A percentile compares a stretch with the other conserved stretches of the same genome.
phyloP scores from a whole-genome alignment of 805 yeast genomes.

The Wickerhamomyces silvicola region DNA sequence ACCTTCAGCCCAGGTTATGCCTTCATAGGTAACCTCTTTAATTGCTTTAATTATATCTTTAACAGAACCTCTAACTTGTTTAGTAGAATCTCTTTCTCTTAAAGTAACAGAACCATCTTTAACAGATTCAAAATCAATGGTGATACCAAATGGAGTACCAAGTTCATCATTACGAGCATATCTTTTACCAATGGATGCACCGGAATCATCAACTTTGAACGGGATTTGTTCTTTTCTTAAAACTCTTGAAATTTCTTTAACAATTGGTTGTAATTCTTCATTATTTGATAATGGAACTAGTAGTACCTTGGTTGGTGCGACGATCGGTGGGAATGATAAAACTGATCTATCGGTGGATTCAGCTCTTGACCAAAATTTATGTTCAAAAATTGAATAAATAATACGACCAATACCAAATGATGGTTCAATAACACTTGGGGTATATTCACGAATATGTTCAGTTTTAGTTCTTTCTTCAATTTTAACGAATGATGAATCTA shows the following conservation, averaged over 20 bases:
- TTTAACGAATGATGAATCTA: constrained; percentile 64
- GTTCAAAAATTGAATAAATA: constrained; percentile 88
- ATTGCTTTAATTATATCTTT: constrained; percentile 70
- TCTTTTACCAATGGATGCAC: constrained; percentile 96
- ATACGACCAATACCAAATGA: constrained; percentile 99
- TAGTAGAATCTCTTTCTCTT: constrained; percentile 96
- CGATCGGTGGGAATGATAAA: constrained; percentile 86
- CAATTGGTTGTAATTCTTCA: constrained; percentile 69
- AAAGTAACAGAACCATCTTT: constrained; percentile 85
- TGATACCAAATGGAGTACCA: constrained; percentile 98
- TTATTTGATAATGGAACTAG: constrained; percentile 90
- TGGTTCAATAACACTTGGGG: constrained; percentile 97
- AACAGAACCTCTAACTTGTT: constrained; percentile 89
- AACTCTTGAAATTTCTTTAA: constrained; percentile 58
- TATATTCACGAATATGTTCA: constrained; percentile 90
- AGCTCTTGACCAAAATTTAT: constrained; percentile 90
- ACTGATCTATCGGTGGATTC: constrained; percentile 86
- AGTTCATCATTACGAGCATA: constrained; percentile 97
- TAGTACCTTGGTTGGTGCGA: constrained; percentile 96
- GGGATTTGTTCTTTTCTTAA: constrained; percentile 82
- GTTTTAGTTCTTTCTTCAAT: constrained; percentile 74
- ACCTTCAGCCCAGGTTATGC: constrained; percentile 80
- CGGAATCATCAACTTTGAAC: constrained; percentile 93
- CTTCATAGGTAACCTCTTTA: constrained; percentile 66
- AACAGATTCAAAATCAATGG: constrained; percentile 90